Evolutionary conservation across 177 flowering plant genomes (phyloP).

Genomic region (Vitis hybrid): DNA sequence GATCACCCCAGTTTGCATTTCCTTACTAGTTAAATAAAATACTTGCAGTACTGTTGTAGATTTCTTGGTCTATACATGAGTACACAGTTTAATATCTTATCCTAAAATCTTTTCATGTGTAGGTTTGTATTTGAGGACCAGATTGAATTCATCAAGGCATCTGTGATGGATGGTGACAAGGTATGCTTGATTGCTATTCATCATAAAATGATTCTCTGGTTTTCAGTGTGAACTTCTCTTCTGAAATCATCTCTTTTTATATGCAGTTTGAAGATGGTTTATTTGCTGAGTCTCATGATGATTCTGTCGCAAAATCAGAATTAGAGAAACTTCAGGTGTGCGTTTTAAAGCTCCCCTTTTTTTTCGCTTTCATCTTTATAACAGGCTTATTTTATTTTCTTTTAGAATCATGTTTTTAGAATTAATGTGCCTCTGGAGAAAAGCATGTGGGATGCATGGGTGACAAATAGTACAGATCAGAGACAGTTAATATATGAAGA

Average conservation of each 20-base stretch:
- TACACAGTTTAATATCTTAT: not conserved
- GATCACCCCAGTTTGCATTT: not conserved
- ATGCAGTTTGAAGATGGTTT: constrained; percentile 58
- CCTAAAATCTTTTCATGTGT: constrained; percentile 3
- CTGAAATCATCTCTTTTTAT: constrained; percentile 4
- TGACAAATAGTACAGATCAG: no score
- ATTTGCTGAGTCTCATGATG: constrained; percentile 33
- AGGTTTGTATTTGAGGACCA: constrained; percentile 98
- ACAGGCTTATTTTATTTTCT: no score
- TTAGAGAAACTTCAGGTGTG: constrained; percentile 81
- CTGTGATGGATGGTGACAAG: constrained; percentile 78
- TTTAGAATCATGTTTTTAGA: no score
- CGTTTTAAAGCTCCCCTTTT: constrained; percentile 4
- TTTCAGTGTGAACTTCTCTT: not conserved
- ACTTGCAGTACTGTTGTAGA: not conserved
- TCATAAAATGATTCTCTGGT: constrained; percentile 1
- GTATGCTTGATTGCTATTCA: constrained; percentile 29
- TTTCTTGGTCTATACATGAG: not conserved
- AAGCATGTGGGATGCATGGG: constrained; percentile 6
- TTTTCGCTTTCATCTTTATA: not conserved
- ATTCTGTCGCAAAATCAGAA: constrained; percentile 49
- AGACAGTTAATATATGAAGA: no score
- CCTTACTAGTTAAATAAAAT: not conserved
- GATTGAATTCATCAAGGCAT: constrained; percentile 82
- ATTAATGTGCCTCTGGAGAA: not conserved